Evolutionary conservation across 1,139 yeast species (phyloP), one percentile per base, ranked within the genome.

Genomic region (Saccharomyces hybrid): DNA sequence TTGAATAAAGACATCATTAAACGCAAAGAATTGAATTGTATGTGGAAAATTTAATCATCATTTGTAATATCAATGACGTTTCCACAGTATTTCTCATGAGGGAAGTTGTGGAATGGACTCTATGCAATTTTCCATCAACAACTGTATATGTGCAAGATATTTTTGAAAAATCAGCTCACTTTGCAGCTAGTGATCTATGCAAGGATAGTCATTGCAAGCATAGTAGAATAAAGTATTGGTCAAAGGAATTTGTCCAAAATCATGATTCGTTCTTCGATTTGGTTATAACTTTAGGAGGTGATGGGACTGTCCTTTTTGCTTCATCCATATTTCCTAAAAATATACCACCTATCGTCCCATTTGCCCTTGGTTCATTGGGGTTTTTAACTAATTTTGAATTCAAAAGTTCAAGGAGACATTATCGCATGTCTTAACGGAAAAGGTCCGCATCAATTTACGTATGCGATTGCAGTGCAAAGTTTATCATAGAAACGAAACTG

Each of bases 31-130:
- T 88, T 48, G 84, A 83, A 60, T 71, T 88, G 34, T 84, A 86
- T 56, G 84, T 86, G 12, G 78, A 78, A 55, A 81, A 87, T 8
- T 80, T 88, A 21, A 78, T 88, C 81, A 79, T 88, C 21, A 89
- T 88, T 12, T 88, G 96, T n/a, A 89, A 89, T 68, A 95, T 95
- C 0, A 77, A 93, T 54, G 97, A 89, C 66, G 84, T 85, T 63
- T 83, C 90, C 5, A 74, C 88, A 55, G 81, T 86, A 7, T 83
- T 81, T 62, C 73, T 88, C 50, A 87, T 96, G 0, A 75, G 91
- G 57, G 93, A 87, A 64, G 76, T 88, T 60, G 84, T 88, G 1
- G 89, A 83, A 65, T 88, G 95, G 93, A 71, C 88, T 47, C 70
- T 88, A 51, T 69, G 73, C 2, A 68, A 70, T n/a, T 73, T 75